These are phyloP conservation scores for Pseudogymnoascus sp. DNA, from an alignment of 2,329 filamentous ascomycete genomes.

Conservation along the genomic window DNA sequence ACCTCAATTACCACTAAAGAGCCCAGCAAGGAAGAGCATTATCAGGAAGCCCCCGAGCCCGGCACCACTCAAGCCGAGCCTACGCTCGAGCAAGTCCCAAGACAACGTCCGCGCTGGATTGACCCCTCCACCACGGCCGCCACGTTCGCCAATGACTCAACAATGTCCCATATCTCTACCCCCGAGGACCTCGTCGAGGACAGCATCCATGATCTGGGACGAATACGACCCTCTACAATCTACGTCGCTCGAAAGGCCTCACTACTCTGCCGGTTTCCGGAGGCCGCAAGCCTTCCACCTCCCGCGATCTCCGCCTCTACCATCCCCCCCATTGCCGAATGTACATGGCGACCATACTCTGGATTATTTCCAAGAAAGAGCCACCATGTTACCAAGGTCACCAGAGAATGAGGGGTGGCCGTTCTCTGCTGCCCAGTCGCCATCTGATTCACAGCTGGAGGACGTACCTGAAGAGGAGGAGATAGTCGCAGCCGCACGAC, in stretches of 20 bases:
- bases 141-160: slow-evolving; percentile 37
- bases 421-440: background rate
- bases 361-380: background rate
- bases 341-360: background rate
- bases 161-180: slow-evolving; percentile 39
- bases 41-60: background rate
- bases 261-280: slow-evolving; percentile 38
- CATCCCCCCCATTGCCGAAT: slow-evolving; percentile 23
- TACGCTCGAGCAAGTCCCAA: slow-evolving; percentile 35
- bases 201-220: slow-evolving; percentile 37
- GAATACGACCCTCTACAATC: slow-evolving; percentile 33
- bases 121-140: slow-evolving; percentile 38
- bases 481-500: slow-evolving; percentile 23
- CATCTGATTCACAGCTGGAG: slow-evolving; percentile 34
- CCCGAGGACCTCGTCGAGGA: slow-evolving; percentile 47
- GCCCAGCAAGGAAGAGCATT: slow-evolving; percentile 5
- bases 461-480: slow-evolving; percentile 60
- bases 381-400: background rate
- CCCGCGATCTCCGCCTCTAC: slow-evolving; percentile 23
- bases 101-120: slow-evolving; percentile 25
- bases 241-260: slow-evolving; percentile 35
- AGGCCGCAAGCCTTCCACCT: slow-evolving; percentile 36
- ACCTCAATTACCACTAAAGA: slow-evolving; percentile 10
- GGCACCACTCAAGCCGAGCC: background rate
- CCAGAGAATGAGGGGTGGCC: slow-evolving; percentile 3